A percentile compares a stretch with the other conserved stretches of the same genome.
Evolutionary conservation across 306 rosid species (phyloP).

Genomic region (Cucurbita argyrosperma): DNA sequence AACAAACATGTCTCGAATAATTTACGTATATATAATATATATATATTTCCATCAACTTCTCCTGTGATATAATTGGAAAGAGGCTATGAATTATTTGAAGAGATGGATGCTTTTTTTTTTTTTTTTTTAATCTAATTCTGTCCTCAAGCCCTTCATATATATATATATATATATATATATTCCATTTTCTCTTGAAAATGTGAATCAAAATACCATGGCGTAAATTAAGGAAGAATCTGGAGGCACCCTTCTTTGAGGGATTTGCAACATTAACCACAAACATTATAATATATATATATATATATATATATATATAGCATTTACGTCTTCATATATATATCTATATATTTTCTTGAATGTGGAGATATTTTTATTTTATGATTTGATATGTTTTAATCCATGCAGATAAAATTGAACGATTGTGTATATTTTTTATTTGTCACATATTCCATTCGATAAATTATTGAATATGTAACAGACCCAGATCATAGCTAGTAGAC

Average conservation of each 20-base stretch:
- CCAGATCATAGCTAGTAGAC: too few relatives aligned
- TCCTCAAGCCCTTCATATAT: not conserved
- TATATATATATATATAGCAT: not conserved
- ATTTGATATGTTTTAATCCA: not conserved
- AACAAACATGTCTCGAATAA: slow-evolving; percentile 28
- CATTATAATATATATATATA: not conserved
- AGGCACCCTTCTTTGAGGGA: not conserved
- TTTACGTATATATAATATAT: not conserved
- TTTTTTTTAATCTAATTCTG: not conserved
- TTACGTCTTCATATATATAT: not conserved
- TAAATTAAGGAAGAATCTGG: slow-evolving; percentile 1
- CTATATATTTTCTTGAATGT: not conserved
- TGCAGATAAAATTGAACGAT: not conserved
- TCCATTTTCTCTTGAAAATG: not conserved
- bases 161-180: not conserved
- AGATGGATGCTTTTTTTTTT: not conserved
- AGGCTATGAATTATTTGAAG: not conserved
- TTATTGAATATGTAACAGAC: too few relatives aligned
- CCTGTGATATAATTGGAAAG: slow-evolving; percentile 11
- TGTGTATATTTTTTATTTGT: not conserved
- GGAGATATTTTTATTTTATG: not conserved
- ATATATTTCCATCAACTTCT: slow-evolving; percentile 3
- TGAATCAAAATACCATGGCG: not conserved
- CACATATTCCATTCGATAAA: too few relatives aligned
- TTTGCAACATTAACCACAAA: not conserved